Evolutionary conservation across 768 basidiomycete genomes (phyloP).

Genomic region (Coprinopsis strossmayeri): DNA sequence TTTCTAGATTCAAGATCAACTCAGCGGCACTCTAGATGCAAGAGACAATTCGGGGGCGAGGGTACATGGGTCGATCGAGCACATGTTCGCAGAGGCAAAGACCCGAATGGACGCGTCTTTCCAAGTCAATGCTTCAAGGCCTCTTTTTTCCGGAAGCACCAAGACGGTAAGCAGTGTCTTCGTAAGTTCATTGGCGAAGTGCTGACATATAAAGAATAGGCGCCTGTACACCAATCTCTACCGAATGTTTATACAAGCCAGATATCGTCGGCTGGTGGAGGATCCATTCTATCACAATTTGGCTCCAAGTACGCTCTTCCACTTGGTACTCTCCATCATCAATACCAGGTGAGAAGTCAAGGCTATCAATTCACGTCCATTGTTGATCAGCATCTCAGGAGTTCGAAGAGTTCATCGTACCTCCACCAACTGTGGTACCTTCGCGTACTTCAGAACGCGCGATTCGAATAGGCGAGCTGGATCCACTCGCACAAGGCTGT

Average conservation of each 20-base stretch:
- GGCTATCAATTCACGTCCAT: not conserved
- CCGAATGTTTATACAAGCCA: conserved; percentile 80
- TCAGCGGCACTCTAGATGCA: not conserved
- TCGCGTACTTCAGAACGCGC: conserved; percentile 65
- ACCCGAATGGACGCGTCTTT: conserved; percentile 57
- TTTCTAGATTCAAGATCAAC: not conserved
- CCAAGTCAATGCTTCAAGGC: conserved; percentile 55
- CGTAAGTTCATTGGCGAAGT: not conserved
- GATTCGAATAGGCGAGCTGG: conserved; percentile 66
- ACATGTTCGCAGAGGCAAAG: conserved; percentile 33
- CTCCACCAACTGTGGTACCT: conserved; percentile 76
- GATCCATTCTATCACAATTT: conserved; percentile 61
- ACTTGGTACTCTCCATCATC: conserved; percentile 65
- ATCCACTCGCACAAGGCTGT: conserved; percentile 69
- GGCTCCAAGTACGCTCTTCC: conserved; percentile 82
- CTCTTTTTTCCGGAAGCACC: conserved; percentile 51
- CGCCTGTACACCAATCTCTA: conserved; percentile 51
- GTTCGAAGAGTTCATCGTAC: conserved; percentile 86
- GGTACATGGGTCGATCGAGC: not conserved
- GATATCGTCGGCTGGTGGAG: conserved; percentile 33
- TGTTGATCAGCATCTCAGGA: conserved; percentile 40
- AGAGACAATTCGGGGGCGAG: not conserved
- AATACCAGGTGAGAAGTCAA: conserved; percentile 53
- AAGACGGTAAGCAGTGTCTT: conserved; percentile 17
- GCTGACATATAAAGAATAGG: conserved; percentile 28